Evolutionary conservation across 2,329 filamentous ascomycete species (phyloP).

Genomic region (Ceratocystis cacaofunesta): DNA sequence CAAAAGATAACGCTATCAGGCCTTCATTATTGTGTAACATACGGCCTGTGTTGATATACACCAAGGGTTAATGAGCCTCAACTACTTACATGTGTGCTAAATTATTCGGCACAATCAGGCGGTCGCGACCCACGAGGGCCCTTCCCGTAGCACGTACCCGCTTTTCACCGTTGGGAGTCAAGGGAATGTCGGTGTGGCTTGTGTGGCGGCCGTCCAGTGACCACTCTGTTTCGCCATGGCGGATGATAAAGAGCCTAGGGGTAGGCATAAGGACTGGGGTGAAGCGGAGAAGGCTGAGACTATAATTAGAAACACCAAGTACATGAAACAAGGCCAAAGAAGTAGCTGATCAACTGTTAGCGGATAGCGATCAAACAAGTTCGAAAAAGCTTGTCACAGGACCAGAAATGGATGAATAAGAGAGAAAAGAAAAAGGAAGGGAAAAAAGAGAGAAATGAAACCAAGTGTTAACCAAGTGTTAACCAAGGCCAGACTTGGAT

Average conservation of each 20-base stretch:
- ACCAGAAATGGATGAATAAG: not conserved
- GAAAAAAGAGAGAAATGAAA: not conserved
- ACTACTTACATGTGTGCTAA: slow-evolving; percentile 63
- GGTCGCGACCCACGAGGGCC: slow-evolving; percentile 69
- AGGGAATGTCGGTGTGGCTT: slow-evolving; percentile 67
- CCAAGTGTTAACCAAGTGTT: not conserved
- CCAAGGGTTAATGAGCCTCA: not conserved
- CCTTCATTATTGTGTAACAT: no score
- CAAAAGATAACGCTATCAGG: no score
- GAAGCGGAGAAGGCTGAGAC: not conserved
- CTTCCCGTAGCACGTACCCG: slow-evolving; percentile 61
- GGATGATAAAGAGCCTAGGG: slow-evolving; percentile 65
- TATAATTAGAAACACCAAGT: not conserved
- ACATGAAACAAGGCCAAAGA: not conserved
- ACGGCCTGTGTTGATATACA: no score
- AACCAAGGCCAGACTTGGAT: not conserved
- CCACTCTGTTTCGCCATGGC: slow-evolving; percentile 94
- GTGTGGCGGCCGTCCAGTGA: slow-evolving; percentile 77
- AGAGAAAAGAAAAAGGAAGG: not conserved
- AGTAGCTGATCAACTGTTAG: not conserved
- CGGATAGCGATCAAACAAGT: not conserved
- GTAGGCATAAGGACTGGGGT: slow-evolving; percentile 28
- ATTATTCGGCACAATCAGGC: slow-evolving; percentile 69
- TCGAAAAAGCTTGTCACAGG: not conserved
- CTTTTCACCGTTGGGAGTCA: slow-evolving; percentile 69